Base-by-base conservation (phyloP, 805 yeast species). In the Candida railenensis region DNA sequence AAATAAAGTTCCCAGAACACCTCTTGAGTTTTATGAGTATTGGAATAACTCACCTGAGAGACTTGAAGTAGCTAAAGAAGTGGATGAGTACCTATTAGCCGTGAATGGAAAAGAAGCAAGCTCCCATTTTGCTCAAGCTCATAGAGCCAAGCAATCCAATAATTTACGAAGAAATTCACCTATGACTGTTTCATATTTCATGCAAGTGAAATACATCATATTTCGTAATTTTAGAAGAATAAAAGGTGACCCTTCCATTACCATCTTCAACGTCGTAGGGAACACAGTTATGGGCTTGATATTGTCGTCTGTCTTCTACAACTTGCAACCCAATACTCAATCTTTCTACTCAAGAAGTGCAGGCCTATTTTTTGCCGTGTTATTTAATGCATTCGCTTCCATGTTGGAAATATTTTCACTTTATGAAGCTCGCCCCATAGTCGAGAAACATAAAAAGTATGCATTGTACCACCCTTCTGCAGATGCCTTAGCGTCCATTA, bases 301-400 rank as follows among this genome's bases (percentile, higher is more conserved):
- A 32, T 59, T 79, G 40, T 71, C 82, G 25, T 82, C 87, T 2
- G 73, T 83, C 52, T 83, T 80, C 54, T 82, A 78, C 63, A 79
- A 81, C 53, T 56, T 80, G 51, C 62, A 59, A 50, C 42, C 58
- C 16, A 59, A 58, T 21, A 76, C 87, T 0, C 62, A 56, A 0
- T 72, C 81, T 1, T 76, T 82, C 53, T 81, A 74, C 59, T 71
- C 66, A 55, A 69, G 89, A 57, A 76, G 82, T 54, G 81, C 89
- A 37, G 76, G 83, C 40, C 67, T 86, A 72, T 87, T 86, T 66
- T 83, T 83, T 60, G 83, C 85, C 19, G 73, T 79, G 40, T 67
- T 82, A 57, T 82, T 81, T 62, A 82, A 82, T 58, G 81, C 86
- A 11, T 78, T 82, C 56, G 69, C 83, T n/a, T 80, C 84, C 15